Percentiles rank a stretch among this genome's conserved stretches.
Evolutionary conservation across 768 basidiomycete genomes (phyloP).

Genomic region (Naganishia friedmannii): DNA sequence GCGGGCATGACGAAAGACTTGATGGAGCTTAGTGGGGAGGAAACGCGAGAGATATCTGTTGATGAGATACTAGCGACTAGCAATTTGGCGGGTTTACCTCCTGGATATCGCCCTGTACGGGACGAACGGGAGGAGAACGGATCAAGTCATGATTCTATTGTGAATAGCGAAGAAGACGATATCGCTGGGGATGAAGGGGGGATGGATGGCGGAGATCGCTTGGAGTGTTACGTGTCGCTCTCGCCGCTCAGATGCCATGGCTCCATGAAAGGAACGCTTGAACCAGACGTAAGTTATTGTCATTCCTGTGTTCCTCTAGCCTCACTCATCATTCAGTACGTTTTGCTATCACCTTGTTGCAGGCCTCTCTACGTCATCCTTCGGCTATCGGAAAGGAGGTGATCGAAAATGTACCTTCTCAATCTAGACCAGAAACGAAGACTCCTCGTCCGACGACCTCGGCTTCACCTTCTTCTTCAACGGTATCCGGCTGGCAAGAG

Average conservation of each 20-base stretch:
- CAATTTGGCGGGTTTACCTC: slow-evolving; percentile 13
- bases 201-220: neutral
- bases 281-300: neutral
- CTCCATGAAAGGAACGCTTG: neutral
- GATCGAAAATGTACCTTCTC: neutral
- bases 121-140: neutral
- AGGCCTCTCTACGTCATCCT: neutral
- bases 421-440: neutral
- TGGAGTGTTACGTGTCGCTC: neutral
- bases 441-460: neutral
- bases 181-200: neutral
- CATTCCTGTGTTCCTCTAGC: neutral
- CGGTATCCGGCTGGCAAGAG: neutral
- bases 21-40: neutral
- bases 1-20: neutral
- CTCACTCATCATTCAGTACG: too few relatives aligned
- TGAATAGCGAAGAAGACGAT: neutral
- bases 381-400: neutral
- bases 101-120: neutral
- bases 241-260: neutral
- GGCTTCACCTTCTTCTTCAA: neutral
- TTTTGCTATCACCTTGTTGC: neutral
- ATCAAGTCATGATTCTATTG: neutral
- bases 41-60: neutral
- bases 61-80: neutral